Evolutionary conservation across 495 filamentous ascomycete species (phyloP).

Genomic region (Penicillium robsamsonii): DNA sequence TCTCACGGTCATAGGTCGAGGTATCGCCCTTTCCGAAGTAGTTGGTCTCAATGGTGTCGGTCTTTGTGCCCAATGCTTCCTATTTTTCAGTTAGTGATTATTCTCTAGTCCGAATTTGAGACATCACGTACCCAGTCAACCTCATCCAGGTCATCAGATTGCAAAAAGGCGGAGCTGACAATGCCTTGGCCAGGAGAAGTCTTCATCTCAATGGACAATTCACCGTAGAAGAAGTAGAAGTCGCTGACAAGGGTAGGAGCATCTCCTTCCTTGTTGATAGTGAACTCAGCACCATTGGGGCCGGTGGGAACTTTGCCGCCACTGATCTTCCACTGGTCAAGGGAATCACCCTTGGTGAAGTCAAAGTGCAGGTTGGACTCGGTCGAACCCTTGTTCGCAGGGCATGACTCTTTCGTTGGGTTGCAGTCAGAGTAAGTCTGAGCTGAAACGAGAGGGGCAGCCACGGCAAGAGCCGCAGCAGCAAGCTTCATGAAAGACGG

Average conservation of each 20-base stretch:
- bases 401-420: slow-evolving; percentile 49
- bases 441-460: slow-evolving; percentile 38
- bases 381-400: slow-evolving; percentile 58
- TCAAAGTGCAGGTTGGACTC: slow-evolving; percentile 55
- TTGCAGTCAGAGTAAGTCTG: slow-evolving; percentile 49
- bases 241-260: slow-evolving; percentile 71
- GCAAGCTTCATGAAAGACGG: slow-evolving; percentile 35
- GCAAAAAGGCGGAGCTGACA: slow-evolving; percentile 76
- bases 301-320: slow-evolving; percentile 50
- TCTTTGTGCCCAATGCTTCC: slow-evolving; percentile 59
- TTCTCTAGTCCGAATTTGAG: background rate
- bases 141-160: slow-evolving; percentile 92
- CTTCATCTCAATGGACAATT: slow-evolving; percentile 68
- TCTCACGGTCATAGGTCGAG: slow-evolving; percentile 71
- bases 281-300: slow-evolving; percentile 64
- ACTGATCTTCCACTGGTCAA: slow-evolving; percentile 60
- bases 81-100: slow-evolving; percentile 16
- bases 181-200: slow-evolving; percentile 71
- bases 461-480: slow-evolving; percentile 35
- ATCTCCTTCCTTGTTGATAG: slow-evolving; percentile 65
- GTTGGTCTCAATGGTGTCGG: slow-evolving; percentile 75
- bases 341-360: slow-evolving; percentile 56
- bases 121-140: slow-evolving; percentile 75
- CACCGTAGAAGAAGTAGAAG: slow-evolving; percentile 78
- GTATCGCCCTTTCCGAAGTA: slow-evolving; percentile 94